phyloP scores from a whole-genome alignment of 129 eudicot species.

The Cynara cardunculus region DNA sequence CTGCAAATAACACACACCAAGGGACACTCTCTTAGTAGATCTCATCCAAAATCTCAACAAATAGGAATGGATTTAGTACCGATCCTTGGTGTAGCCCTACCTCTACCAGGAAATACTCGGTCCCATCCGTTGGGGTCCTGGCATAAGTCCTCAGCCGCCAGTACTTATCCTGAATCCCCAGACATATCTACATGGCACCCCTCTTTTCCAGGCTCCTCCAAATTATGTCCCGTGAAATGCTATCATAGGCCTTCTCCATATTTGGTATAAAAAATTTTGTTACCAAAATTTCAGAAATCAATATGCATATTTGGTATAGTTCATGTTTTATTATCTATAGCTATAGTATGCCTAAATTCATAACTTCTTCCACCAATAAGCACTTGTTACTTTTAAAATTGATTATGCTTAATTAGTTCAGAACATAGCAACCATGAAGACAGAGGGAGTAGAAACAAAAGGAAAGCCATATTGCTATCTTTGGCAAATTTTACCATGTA shows the following conservation, averaged over 20 bases:
- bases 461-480: neutral
- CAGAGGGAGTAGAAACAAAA: neutral
- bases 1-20: too few relatives aligned
- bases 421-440: neutral
- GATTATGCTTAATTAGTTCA: neutral
- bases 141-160: too few relatives aligned
- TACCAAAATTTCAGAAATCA: neutral
- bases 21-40: too few relatives aligned
- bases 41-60: too few relatives aligned
- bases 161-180: too few relatives aligned
- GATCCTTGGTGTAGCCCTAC: too few relatives aligned
- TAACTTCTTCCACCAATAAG: neutral
- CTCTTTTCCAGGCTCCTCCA: too few relatives aligned
- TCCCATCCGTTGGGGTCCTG: too few relatives aligned
- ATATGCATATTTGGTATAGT: neutral
- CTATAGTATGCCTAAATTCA: neutral
- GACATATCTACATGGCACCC: too few relatives aligned
- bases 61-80: too few relatives aligned
- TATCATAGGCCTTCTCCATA: neutral
- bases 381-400: neutral
- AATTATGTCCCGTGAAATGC: neutral
- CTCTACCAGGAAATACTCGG: too few relatives aligned
- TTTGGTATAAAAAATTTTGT: too few relatives aligned
- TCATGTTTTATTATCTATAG: neutral
- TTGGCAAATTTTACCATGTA: neutral